A percentile compares a stretch with the other conserved stretches of the same genome.
phyloP scores from a whole-genome alignment of 2,329 filamentous ascomycete genomes.

The Hypomyces perniciosus region DNA sequence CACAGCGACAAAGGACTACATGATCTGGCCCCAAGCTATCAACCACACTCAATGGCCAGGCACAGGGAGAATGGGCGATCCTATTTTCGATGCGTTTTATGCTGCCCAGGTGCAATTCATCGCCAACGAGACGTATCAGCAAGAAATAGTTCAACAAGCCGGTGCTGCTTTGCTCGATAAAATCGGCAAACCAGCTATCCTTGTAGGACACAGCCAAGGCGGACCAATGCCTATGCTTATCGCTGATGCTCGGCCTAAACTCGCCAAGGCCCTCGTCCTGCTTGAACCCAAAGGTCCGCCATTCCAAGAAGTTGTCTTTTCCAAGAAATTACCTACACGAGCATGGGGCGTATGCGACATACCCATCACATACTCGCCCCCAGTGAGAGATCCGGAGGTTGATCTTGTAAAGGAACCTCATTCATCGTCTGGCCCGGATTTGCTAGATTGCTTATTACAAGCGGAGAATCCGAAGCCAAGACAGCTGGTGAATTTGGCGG shows the following conservation, averaged over 20 bases:
- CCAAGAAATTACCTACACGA: slow-evolving; percentile 23
- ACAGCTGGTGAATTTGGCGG: slow-evolving; percentile 4
- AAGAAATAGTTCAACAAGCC: slow-evolving; percentile 32
- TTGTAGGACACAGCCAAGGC: slow-evolving; percentile 43
- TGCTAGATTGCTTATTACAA: neutral
- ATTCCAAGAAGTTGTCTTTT: slow-evolving; percentile 37
- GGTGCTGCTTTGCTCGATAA: slow-evolving; percentile 37
- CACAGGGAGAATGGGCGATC: slow-evolving; percentile 32
- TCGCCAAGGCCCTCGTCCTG: slow-evolving; percentile 36
- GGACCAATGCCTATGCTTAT: slow-evolving; percentile 36
- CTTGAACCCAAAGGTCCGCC: slow-evolving; percentile 44
- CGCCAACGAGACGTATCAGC: slow-evolving; percentile 27
- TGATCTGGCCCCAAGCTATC: slow-evolving; percentile 33
- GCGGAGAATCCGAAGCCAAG: neutral
- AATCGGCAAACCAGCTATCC: slow-evolving; percentile 34
- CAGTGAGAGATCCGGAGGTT: neutral
- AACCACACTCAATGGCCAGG: slow-evolving; percentile 40
- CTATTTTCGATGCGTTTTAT: slow-evolving; percentile 37
- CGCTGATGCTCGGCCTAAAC: slow-evolving; percentile 34
- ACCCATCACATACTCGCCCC: neutral
- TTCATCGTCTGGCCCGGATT: too few relatives aligned
- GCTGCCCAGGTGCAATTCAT: slow-evolving; percentile 33
- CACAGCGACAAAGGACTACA: slow-evolving; percentile 29
- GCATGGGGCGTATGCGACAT: slow-evolving; percentile 31
- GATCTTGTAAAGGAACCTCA: neutral